Conservation (phyloP, 2,329 filamentous ascomycete species). For the Teratosphaeria destructans region DNA sequence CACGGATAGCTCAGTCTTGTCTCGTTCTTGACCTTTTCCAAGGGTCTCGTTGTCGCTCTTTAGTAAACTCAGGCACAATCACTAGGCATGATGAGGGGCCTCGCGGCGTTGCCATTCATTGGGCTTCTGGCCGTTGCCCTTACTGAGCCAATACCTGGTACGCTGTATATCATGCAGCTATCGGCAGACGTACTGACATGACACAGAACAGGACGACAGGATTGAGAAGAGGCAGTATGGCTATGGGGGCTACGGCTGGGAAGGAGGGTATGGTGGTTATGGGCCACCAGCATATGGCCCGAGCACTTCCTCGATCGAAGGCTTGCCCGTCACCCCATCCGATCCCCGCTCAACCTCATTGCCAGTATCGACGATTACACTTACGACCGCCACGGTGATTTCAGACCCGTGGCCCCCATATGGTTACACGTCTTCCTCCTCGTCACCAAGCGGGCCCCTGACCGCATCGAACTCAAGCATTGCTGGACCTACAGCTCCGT, state of each 20-base stretch:
- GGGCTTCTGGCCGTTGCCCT: constrained; percentile 5
- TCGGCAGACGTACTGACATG: constrained; percentile 1
- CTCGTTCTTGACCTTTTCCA: neutral
- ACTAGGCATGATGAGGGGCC: constrained; percentile 5
- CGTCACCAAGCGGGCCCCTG: neutral
- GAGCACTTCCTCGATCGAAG: constrained; percentile 4
- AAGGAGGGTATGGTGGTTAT: neutral
- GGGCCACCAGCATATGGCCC: neutral
- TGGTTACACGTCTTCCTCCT: neutral
- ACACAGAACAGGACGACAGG: constrained; percentile 2
- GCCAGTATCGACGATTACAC: neutral
- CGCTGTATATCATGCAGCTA: neutral
- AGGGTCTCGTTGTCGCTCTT: constrained; percentile 1
- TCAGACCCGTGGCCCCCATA: neutral
- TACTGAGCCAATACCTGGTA: constrained; percentile 7
- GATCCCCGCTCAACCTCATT: neutral
- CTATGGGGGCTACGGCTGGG: neutral
- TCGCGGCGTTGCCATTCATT: constrained; percentile 3
- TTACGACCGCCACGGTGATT: neutral
- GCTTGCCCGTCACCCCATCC: constrained; percentile 3
- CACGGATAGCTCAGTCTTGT: constrained; percentile 1
- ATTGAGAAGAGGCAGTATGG: constrained; percentile 7
- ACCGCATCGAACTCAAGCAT: neutral
- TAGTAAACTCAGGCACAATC: neutral
- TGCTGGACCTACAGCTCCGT: neutral